These are phyloP conservation scores for Beauveria sp. DNA, from an alignment of 2,329 filamentous ascomycete genomes.

Conservation along the genomic window DNA sequence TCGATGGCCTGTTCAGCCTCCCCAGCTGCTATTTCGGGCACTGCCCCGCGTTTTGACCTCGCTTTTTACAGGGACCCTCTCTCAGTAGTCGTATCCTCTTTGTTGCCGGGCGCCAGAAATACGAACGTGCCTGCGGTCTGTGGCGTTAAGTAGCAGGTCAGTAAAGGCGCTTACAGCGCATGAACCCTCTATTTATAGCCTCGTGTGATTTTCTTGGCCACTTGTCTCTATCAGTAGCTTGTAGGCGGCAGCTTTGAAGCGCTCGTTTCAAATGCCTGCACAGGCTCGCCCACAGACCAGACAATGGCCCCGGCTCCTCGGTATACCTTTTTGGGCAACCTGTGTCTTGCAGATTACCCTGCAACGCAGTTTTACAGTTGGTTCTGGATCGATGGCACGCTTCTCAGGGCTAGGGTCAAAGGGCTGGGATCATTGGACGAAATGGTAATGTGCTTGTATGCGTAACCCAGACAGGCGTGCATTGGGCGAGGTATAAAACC, in stretches of 20 bases:
- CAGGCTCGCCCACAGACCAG: background rate
- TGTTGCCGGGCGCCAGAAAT: background rate
- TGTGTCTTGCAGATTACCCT: background rate
- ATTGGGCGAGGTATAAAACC: too few species aligned
- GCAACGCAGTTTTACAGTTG: background rate
- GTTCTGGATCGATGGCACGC: too few species aligned
- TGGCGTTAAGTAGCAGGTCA: background rate
- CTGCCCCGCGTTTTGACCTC: constrained; percentile 3
- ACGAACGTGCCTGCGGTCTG: background rate
- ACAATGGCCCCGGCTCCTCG: background rate
- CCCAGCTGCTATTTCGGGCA: constrained; percentile 5
- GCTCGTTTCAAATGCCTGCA: background rate
- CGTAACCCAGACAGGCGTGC: too few species aligned
- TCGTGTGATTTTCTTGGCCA: background rate
- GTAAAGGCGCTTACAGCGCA: background rate
- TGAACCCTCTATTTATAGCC: constrained; percentile 4
- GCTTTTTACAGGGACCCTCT: background rate
- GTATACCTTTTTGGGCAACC: background rate
- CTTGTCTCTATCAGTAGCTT: background rate
- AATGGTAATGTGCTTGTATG: too few species aligned
- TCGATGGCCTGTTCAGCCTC: background rate
- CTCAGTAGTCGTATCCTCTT: too few species aligned
- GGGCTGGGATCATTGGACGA: too few species aligned
- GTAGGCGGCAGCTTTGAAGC: background rate
- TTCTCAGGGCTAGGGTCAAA: too few species aligned